Conservation (phyloP, 2,329 filamentous ascomycete species). For the Triangularia setosa region DNA sequence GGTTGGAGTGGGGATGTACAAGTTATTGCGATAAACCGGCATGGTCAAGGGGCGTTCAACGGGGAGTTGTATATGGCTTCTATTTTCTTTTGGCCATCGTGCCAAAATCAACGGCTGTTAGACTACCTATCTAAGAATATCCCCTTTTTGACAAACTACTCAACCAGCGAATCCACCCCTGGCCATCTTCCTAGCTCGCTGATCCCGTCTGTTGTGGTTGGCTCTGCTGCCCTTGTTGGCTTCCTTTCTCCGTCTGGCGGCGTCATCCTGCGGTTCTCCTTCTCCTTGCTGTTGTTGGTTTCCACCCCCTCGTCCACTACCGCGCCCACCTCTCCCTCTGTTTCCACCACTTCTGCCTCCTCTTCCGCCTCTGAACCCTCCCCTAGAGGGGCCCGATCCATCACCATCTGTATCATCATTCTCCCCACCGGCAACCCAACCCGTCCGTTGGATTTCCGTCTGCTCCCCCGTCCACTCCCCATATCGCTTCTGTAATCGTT, state of each 20-base stretch:
- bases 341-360: conserved; percentile 48
- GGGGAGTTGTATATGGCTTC: background rate
- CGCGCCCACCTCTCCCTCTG: conserved; percentile 56
- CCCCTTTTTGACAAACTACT: background rate
- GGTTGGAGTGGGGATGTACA: background rate
- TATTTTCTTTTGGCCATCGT: background rate
- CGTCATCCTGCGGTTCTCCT: background rate
- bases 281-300: background rate
- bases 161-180: conserved; percentile 42
- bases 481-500: conserved; percentile 67
- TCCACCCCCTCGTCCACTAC: conserved; percentile 43
- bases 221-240: conserved; percentile 75
- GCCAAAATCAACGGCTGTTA: background rate
- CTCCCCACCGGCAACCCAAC: conserved; percentile 47
- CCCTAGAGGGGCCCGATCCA: conserved; percentile 35
- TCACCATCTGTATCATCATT: conserved; percentile 41
- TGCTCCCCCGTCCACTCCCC: conserved; percentile 64
- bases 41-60: background rate
- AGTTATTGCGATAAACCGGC: background rate
- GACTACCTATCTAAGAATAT: background rate
- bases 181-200: conserved; percentile 62
- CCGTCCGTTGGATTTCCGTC: conserved; percentile 58
- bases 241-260: conserved; percentile 67
- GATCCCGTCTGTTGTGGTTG: conserved; percentile 81
- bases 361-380: conserved; percentile 43